These are phyloP conservation scores for Suillus spraguei DNA, from an alignment of 768 basidiomycete genomes.

Conservation along the genomic window DNA sequence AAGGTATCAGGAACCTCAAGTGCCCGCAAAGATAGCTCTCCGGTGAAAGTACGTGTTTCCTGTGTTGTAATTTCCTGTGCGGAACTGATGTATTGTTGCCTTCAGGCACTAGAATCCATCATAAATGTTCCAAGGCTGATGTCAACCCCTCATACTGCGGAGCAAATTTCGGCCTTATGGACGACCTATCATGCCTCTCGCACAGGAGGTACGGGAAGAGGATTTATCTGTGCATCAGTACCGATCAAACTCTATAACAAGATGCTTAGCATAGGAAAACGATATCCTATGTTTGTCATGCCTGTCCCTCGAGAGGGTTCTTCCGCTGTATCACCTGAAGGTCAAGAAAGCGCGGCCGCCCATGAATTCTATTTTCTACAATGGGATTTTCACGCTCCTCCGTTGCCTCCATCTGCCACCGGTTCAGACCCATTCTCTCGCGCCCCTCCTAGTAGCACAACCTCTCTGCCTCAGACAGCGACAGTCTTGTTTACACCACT, in stretches of 20 bases:
- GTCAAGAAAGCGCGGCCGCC: constrained; percentile 40
- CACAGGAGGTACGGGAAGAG: constrained; percentile 78
- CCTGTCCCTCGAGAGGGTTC: constrained; percentile 65
- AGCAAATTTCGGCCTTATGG: constrained; percentile 85
- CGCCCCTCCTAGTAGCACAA: constrained; percentile 21
- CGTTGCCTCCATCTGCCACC: constrained; percentile 54
- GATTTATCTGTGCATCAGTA: constrained; percentile 83
- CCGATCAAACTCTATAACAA: constrained; percentile 70
- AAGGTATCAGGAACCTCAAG: constrained; percentile 15
- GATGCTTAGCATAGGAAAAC: constrained; percentile 63
- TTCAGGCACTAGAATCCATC: constrained; percentile 78
- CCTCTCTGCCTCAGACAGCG: constrained; percentile 54
- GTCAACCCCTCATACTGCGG: constrained; percentile 65
- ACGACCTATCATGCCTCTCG: constrained; percentile 85
- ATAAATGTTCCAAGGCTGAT: constrained; percentile 76
- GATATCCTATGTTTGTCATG: constrained; percentile 80
- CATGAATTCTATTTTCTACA: constrained; percentile 87
- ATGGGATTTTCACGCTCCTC: constrained; percentile 84
- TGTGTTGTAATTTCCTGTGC: constrained; percentile 1
- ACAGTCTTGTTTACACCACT: constrained; percentile 92
- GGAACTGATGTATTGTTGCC: not conserved
- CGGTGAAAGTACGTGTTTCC: constrained; percentile 54
- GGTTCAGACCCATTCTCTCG: constrained; percentile 47
- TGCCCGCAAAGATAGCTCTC: constrained; percentile 63
- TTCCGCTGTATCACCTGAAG: constrained; percentile 30